Evolutionary conservation across 352 stramenopile genomes (phyloP), one percentile per base, ranked within the genome.

Genomic region (Stramenopiles sp.): DNA sequence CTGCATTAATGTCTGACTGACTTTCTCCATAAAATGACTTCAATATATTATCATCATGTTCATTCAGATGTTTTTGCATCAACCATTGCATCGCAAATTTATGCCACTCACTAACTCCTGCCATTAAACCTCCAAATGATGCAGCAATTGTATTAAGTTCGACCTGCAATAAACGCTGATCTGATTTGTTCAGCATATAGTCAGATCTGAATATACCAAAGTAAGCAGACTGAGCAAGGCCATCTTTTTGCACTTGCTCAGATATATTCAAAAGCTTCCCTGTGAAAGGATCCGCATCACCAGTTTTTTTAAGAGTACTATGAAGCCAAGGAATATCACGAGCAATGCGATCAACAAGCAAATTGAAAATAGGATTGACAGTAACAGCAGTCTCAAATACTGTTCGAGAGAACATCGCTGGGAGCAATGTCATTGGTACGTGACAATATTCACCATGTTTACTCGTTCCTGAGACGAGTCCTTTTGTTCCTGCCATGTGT

Each of bases 81-180:
- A 56, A 62, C 3, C 47, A 48, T 15, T 26, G 0, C 2, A 44
- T 50, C 23, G 69, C 49, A 47, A 58, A 80, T 40, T 55, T 49
- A 56, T 96, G 81, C 54, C 93, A 55, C 19, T 61, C 49, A 20
- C 75, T 76, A 28, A 89, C 69, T 35, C 73, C 61, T 6, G 65
- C 71, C 19, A 72, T 81, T 41, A 95, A 66, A 41, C 70, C 76
- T n/a, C 56, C 78, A 55, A 96, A 96, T 1, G 72, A 91, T 3
- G 71, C 81, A 35, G 83, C 69, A 48, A 96, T 94, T 20, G 83
- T 94, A 56, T 96, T 96, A 36, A 95, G 58, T 53, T 96, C 83
- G 18, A 96, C 78, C 48, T 95, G 70, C 26, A 32, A 32, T 32
- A 15, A 15, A 32, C 26, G 26, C 26, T 32, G 10, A n/a, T 32